phyloP scores from a whole-genome alignment of 2,329 filamentous ascomycete species.

The Colletotrichum costaricense region DNA sequence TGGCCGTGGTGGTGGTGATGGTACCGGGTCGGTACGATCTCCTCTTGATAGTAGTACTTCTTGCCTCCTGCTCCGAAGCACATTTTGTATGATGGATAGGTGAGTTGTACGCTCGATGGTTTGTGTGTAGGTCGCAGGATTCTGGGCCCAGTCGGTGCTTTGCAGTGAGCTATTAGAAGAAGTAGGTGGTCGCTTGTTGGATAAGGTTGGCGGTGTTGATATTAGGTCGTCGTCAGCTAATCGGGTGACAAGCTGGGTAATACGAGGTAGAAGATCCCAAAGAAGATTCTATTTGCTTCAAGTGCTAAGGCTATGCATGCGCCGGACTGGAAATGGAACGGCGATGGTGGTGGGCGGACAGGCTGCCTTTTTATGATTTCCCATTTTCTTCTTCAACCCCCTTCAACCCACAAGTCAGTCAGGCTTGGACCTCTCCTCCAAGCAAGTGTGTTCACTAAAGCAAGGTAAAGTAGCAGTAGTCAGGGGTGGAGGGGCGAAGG shows the following conservation, averaged over 20 bases:
- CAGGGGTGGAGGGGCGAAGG: neutral
- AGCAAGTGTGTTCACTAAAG: neutral
- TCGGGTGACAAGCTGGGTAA: neutral
- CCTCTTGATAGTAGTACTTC: constrained; percentile 68
- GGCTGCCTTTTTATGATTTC: constrained; percentile 33
- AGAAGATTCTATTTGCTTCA: constrained; percentile 25
- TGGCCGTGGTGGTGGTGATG: constrained; percentile 47
- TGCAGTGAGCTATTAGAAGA: too few relatives aligned
- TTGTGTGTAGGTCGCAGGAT: neutral
- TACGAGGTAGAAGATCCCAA: constrained; percentile 14
- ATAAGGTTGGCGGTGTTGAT: neutral
- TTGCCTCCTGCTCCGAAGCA: constrained; percentile 56
- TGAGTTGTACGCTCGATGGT: neutral
- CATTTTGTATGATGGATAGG: constrained; percentile 50
- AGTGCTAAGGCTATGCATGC: constrained; percentile 18
- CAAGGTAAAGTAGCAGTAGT: neutral
- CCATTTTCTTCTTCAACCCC: neutral
- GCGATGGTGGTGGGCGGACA: constrained; percentile 21
- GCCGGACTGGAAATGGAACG: neutral
- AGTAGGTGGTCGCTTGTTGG: neutral
- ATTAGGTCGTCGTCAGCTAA: neutral
- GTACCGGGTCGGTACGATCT: constrained; percentile 60
- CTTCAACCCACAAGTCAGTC: neutral
- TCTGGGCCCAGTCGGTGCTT: neutral
- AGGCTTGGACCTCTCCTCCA: constrained; percentile 12